Conservation (phyloP, 257 asterid genomes). For the Plantago ovata region DNA sequence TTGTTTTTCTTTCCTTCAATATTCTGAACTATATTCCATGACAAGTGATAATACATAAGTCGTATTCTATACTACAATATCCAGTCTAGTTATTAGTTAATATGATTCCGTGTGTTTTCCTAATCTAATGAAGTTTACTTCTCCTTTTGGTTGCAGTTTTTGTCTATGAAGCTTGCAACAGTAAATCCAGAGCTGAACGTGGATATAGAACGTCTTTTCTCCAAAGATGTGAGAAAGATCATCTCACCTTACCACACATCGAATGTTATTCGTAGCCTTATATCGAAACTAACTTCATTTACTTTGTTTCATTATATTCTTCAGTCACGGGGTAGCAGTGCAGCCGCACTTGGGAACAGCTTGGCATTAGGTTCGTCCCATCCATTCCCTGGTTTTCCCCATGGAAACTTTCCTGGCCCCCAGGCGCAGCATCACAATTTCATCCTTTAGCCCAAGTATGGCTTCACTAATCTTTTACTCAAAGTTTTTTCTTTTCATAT, state of each 20-base stretch:
- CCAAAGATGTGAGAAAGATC: conserved; percentile 57
- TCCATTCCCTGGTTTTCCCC: conserved; percentile 51
- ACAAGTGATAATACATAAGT: background rate
- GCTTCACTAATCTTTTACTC: background rate
- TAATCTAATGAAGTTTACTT: conserved; percentile 11
- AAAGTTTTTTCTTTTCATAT: background rate
- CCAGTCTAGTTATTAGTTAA: background rate
- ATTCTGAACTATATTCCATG: no score
- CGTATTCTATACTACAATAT: background rate
- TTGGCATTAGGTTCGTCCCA: conserved; percentile 49
- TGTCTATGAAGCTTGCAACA: conserved; percentile 81
- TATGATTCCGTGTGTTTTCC: background rate
- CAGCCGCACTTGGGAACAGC: conserved; percentile 37
- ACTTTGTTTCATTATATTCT: conserved; percentile 45
- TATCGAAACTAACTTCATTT: conserved; percentile 7
- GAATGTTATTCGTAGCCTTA: background rate
- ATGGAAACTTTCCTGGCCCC: conserved; percentile 41
- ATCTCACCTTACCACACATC: background rate
- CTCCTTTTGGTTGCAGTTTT: conserved; percentile 44
- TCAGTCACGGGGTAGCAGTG: conserved; percentile 49
- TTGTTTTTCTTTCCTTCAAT: no score
- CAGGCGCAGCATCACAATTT: conserved; percentile 36
- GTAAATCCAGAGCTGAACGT: conserved; percentile 69
- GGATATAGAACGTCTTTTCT: conserved; percentile 49
- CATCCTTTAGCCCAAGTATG: conserved; percentile 69